phyloP scores from a whole-genome alignment of 352 stramenopile species.

The Phytophthora pini region DNA sequence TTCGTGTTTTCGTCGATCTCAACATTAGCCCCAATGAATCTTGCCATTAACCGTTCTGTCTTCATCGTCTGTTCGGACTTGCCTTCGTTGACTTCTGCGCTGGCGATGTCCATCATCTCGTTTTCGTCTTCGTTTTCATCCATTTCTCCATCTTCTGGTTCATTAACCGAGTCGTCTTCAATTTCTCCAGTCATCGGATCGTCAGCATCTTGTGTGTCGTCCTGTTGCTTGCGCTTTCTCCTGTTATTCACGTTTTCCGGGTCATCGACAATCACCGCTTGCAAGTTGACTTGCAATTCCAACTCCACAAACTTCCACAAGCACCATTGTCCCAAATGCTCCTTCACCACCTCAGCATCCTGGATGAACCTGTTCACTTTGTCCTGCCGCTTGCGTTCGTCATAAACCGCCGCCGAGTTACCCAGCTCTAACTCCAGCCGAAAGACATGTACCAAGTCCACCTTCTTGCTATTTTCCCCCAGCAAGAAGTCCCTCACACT shows the following conservation, averaged over 20 bases:
- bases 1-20: conserved; percentile 44
- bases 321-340: conserved; percentile 79
- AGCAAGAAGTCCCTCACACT: conserved; percentile 67
- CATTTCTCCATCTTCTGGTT: conserved; percentile 41
- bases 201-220: conserved; percentile 6
- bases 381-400: conserved; percentile 79
- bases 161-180: conserved; percentile 30
- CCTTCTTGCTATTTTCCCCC: conserved; percentile 72
- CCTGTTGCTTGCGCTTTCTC: conserved; percentile 40
- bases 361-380: conserved; percentile 76
- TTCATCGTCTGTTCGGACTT: conserved; percentile 18
- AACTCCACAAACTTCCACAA: conserved; percentile 83
- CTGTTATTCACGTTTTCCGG: conserved; percentile 65
- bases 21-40: conserved; percentile 37
- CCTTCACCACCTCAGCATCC: conserved; percentile 66
- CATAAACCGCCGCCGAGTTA: conserved; percentile 73
- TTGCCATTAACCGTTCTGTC: conserved; percentile 32
- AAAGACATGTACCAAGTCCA: conserved; percentile 72
- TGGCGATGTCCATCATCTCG: conserved; percentile 14
- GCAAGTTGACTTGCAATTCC: conserved; percentile 77
- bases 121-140: conserved; percentile 13
- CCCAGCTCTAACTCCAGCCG: conserved; percentile 71
- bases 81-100: not conserved
- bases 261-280: conserved; percentile 71
- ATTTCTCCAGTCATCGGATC: conserved; percentile 31